Conservation (phyloP, 192 early-diverging fungal genomes). For the Backusella sp. region DNA sequence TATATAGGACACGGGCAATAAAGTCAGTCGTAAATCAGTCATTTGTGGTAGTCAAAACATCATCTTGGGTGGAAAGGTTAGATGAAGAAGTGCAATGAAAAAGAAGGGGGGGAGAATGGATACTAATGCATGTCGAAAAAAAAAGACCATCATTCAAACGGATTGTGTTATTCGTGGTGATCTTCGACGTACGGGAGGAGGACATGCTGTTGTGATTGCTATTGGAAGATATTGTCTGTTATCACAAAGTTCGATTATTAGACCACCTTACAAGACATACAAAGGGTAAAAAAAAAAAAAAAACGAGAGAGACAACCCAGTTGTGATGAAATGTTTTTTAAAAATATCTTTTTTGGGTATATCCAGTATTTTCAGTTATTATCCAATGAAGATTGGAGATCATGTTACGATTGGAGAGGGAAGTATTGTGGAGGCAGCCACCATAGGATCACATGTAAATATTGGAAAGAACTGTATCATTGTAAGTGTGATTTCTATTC, state of each 20-base stretch:
- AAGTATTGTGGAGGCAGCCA: conserved; percentile 87
- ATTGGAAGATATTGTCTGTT: conserved; percentile 91
- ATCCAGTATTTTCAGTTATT: conserved; percentile 88
- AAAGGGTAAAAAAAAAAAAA: conserved; percentile 57
- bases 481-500: conserved; percentile 48
- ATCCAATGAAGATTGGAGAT: conserved; percentile 97
- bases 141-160: conserved; percentile 87
- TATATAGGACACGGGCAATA: conserved; percentile 90
- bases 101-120: neutral
- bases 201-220: conserved; percentile 85
- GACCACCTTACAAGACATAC: conserved; percentile 95
- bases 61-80: conserved; percentile 90
- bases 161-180: conserved; percentile 94
- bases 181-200: conserved; percentile 80
- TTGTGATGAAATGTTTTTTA: too few relatives aligned
- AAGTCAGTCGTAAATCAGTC: conserved; percentile 88
- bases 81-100: neutral
- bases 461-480: conserved; percentile 96
- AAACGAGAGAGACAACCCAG: neutral
- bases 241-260: conserved; percentile 70
- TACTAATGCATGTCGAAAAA: neutral
- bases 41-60: conserved; percentile 97
- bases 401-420: conserved; percentile 87
- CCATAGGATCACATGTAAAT: conserved; percentile 84
- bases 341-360: neutral